These are phyloP conservation scores for Saccharomycopsis fermentans DNA, from an alignment of 805 yeast genomes.

Conservation along the genomic window DNA sequence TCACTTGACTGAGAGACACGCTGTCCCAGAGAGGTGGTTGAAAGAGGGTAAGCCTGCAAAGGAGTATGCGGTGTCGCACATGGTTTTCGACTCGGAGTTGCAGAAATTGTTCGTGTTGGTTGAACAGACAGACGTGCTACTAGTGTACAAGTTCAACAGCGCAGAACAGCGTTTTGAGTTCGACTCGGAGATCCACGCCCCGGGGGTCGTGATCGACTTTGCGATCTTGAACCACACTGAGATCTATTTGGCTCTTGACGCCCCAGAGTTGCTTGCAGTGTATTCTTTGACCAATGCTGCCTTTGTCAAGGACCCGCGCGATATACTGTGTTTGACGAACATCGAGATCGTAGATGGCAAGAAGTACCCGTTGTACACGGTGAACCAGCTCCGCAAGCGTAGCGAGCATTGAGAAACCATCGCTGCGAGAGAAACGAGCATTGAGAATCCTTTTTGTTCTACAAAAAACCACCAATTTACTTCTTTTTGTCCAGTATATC, in stretches of 20 bases:
- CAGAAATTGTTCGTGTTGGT: constrained; percentile 33
- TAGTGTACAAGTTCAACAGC: constrained; percentile 27
- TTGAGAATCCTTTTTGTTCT: constrained; percentile 27
- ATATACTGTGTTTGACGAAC: constrained; percentile 24
- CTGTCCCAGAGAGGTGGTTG: constrained; percentile 56
- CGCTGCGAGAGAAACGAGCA: constrained; percentile 59
- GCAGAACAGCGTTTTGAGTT: constrained; percentile 25
- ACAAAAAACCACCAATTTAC: too few species aligned
- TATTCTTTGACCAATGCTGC: neutral
- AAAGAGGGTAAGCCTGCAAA: constrained; percentile 27
- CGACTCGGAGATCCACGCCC: constrained; percentile 22
- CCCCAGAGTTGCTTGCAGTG: constrained; percentile 20
- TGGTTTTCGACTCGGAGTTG: constrained; percentile 24
- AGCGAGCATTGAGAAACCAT: constrained; percentile 42
- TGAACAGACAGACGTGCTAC: constrained; percentile 37
- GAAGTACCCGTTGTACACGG: constrained; percentile 44
- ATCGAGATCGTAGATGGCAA: constrained; percentile 28
- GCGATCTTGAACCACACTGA: constrained; percentile 22
- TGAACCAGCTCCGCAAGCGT: constrained; percentile 48
- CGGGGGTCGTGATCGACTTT: constrained; percentile 21
- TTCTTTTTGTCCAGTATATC: neutral
- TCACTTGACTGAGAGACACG: constrained; percentile 43
- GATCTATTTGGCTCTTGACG: constrained; percentile 21
- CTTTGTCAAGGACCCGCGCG: neutral
- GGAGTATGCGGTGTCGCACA: constrained; percentile 20